phyloP scores from a whole-genome alignment of 306 rosid species.

The Dicorynia guianensis region DNA sequence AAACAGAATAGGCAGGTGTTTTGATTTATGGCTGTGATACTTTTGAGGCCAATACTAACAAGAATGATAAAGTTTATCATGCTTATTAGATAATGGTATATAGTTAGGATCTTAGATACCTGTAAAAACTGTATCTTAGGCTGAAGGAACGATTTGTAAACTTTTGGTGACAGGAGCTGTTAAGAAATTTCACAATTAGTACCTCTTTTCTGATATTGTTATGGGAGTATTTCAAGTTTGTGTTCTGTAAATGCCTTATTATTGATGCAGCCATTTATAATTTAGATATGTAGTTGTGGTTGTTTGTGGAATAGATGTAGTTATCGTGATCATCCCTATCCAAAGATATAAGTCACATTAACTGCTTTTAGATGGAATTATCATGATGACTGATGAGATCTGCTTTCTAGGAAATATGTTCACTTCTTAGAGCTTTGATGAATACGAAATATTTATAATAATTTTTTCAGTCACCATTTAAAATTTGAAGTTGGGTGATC shows the following conservation, averaged over 20 bases:
- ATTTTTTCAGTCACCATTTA: background rate
- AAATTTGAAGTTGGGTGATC: constrained; percentile 11
- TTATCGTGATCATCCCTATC: background rate
- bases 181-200: background rate
- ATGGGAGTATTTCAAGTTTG: background rate
- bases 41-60: too few species aligned
- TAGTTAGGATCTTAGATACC: background rate
- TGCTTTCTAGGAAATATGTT: background rate
- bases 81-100: background rate
- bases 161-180: background rate
- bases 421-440: constrained; percentile 31
- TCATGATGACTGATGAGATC: constrained; percentile 3
- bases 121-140: background rate
- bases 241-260: background rate
- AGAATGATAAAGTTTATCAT: too few species aligned
- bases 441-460: background rate
- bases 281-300: background rate
- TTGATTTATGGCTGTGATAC: too few species aligned
- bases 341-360: constrained; percentile 4
- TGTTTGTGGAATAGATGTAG: background rate
- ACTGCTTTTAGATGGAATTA: constrained; percentile 24
- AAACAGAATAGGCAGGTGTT: background rate
- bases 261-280: background rate
- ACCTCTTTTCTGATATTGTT: background rate
- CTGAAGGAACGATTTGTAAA: background rate